Evolutionary conservation across 495 filamentous ascomycete species (phyloP), one percentile per base, ranked within the genome.

Genomic region (Penicillium pulvis): DNA sequence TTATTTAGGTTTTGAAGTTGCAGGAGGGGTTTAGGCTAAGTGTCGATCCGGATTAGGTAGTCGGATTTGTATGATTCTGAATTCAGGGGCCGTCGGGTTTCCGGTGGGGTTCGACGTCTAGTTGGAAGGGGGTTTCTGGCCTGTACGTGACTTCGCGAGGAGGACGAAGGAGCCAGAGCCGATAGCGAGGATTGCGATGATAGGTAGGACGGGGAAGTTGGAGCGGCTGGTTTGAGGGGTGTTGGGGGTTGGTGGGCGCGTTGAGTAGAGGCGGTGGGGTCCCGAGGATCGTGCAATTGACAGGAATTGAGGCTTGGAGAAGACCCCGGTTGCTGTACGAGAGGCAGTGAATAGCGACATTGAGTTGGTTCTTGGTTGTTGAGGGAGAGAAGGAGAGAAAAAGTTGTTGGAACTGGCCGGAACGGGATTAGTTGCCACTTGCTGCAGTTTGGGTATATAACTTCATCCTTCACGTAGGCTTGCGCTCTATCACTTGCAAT

Each of bases 201-300:
- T 83, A 5, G 88, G 88, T 74, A 85, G 79, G 70, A 90, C 66
- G 69, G 83, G 86, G 65, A 90, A 82, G 24, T 83, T 76, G 16
- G 73, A 78, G 49, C 71, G 70, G 58, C 59, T 70, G 64, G 69
- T 70, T 52, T 75, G 63, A 28, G 60, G 67, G 31, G 68, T 39
- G 50, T 57, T 44, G 19, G 67, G 55, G 53, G 65, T 58, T 51
- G 67, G 55, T 51, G 66, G 60, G 48, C 61, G 69, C 55, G 61
- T 69, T n/a, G 67, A 69, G 49, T 61, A 65, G 23, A 61, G 56
- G 56, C 67, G 67, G 51, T 47, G 60, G 56, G 61, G 52, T 33
- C 41, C 52, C 41, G 63, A 59, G 16, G 56, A 61, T 57, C 62
- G 63, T 16, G n/a, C 30, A 17, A 66, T 28, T 3, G 53, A 31